A percentile compares a stretch with the other conserved stretches of the same genome.
phyloP scores from a whole-genome alignment of 768 basidiomycete genomes.

The Inosperma sp. region DNA sequence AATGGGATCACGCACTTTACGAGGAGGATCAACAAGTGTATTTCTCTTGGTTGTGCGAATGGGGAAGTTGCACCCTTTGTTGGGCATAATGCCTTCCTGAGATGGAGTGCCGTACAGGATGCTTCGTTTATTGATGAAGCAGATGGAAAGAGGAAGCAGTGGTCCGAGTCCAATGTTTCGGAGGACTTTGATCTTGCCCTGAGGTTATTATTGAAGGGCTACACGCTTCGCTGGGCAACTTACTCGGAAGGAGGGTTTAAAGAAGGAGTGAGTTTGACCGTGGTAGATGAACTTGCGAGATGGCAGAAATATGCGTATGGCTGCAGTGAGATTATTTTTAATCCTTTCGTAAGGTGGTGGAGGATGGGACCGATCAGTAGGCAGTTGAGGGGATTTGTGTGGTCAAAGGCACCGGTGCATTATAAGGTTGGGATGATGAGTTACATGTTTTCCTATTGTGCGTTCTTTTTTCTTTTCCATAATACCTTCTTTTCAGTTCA shows the following conservation, averaged over 20 bases:
- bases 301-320: slow-evolving; percentile 81
- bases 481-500: neutral
- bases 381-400: slow-evolving; percentile 68
- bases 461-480: slow-evolving; percentile 16
- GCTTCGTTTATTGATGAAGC: slow-evolving; percentile 65
- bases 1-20: slow-evolving; percentile 90
- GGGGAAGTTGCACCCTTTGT: slow-evolving; percentile 82
- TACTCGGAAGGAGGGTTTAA: slow-evolving; percentile 84
- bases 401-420: slow-evolving; percentile 71
- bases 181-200: slow-evolving; percentile 81
- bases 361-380: slow-evolving; percentile 70
- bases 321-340: slow-evolving; percentile 78
- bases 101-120: slow-evolving; percentile 86
- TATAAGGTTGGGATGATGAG: slow-evolving; percentile 82
- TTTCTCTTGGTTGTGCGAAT: slow-evolving; percentile 73
- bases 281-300: slow-evolving; percentile 83
- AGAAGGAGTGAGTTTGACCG: slow-evolving; percentile 83
- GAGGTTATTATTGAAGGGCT: slow-evolving; percentile 62
- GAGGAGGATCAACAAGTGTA: slow-evolving; percentile 78
- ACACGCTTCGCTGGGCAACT: slow-evolving; percentile 77
- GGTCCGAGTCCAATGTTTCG: slow-evolving; percentile 73
- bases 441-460: slow-evolving; percentile 50
- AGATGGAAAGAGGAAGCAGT: slow-evolving; percentile 63
- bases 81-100: slow-evolving; percentile 81
- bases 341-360: slow-evolving; percentile 78